Base-by-base conservation (phyloP, 1,139 yeast species). In the Hansenula sp. region DNA sequence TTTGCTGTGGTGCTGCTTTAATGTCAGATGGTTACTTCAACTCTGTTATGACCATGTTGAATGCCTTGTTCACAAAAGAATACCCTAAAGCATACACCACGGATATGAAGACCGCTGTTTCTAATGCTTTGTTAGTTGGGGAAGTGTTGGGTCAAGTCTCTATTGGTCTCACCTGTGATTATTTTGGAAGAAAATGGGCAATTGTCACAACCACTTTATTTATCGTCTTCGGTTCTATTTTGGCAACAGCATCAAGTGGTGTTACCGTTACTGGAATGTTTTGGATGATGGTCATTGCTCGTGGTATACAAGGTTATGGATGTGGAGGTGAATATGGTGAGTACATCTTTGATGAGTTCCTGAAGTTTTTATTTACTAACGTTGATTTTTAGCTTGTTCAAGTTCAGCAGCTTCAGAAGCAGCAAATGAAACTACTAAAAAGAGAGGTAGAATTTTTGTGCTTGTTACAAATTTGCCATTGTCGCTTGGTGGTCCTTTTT, bases 401-500 rank as follows among this genome's bases (percentile, higher is more conserved):
- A 76, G 82, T 2, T 71, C 85, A 28, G 87, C 89, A 1, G n/a
- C n/a, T n/a, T 76, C 81, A 15, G 91, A 84, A 60, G 85, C 89
- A 31, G 86, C 90, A 3, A 82, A 84, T 58, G 93, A 85, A 59
- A 70, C 80, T 2, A 71, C 74, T 39, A 78, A 71, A 55, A 72
- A 74, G 55, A 72, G 91, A 60, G 90, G 91, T 41, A 75, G 81
- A 30, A 72, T 76, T 5, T 82, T 84, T 55, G 73, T 78, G 37
- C 54, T 84, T 60, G 84, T 80, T 18, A 84, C 93, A 9, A 85
- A 85, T 60, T 67, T 85, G 40, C 93, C 93, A 4, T 66, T 85
- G 38, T 71, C 87, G 4, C 71, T 84, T 41, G 93, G 94, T 46
- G 89, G 89, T 9, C 93, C 93, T 16, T 81, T 85, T 61, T 86